phyloP scores from a whole-genome alignment of 2,329 filamentous ascomycete genomes.

The Moelleriella libera region DNA sequence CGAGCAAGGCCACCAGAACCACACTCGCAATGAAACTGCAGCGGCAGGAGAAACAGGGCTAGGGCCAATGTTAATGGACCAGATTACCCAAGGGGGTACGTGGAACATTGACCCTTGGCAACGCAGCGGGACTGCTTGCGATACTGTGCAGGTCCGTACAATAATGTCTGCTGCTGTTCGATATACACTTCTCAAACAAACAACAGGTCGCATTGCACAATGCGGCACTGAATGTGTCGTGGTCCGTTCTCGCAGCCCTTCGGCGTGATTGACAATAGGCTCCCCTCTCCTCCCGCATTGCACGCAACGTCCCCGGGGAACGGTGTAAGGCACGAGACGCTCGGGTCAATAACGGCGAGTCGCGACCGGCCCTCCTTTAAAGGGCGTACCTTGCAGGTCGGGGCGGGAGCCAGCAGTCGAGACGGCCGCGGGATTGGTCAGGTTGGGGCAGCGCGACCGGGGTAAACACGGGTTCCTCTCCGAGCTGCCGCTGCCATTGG shows the following conservation, averaged over 20 bases:
- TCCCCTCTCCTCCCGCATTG: too few relatives aligned
- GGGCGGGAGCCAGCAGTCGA: conserved; percentile 6
- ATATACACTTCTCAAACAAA: too few relatives aligned
- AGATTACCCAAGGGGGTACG: conserved; percentile 1
- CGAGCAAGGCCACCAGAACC: not conserved
- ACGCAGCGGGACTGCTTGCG: not conserved
- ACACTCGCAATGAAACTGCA: not conserved
- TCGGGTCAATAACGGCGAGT: not conserved
- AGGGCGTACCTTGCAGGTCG: conserved; percentile 4
- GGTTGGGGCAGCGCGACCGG: not conserved
- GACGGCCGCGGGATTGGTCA: conserved; percentile 4
- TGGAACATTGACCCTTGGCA: not conserved
- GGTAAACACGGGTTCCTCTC: not conserved
- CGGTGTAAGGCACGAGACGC: too few relatives aligned
- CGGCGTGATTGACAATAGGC: too few relatives aligned
- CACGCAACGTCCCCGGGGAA: too few relatives aligned
- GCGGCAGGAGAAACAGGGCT: not conserved
- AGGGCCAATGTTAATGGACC: not conserved
- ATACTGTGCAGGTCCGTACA: not conserved
- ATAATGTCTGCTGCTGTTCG: too few relatives aligned
- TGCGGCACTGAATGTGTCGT: too few relatives aligned
- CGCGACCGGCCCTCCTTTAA: not conserved
- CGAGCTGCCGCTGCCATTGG: not conserved
- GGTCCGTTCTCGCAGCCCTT: too few relatives aligned
- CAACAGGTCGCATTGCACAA: too few relatives aligned